Evolutionary conservation across 805 yeast species (phyloP), one percentile per base, ranked within the genome.

Genomic region (Wickerhamomyces mucosus): DNA sequence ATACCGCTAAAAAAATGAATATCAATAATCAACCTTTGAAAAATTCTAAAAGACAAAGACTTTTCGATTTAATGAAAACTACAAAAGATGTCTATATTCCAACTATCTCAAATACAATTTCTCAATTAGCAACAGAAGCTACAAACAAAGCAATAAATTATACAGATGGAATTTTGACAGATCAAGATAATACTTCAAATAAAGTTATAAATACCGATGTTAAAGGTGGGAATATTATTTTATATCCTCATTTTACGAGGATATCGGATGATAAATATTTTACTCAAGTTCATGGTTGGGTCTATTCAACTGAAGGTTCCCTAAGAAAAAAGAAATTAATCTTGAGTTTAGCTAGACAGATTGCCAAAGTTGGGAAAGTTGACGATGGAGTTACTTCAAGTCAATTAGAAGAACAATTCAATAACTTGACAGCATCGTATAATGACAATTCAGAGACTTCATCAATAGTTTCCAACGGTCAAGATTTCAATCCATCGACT

Each of bases 241-340:
- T 78, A 24, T 76, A 71, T 42, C 79, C 78, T 15, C 66, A 77
- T 4, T 78, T 66, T 50, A 63, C 75, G 0, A 55, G 71, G 6
- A 35, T 40, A 9, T 40, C 46, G 11, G 45, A 39, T 14, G 50
- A 45, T 9, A 53, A 50, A 12, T 72, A 61, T 40, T 68, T 69
- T 24, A 69, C 79, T 2, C 73, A 74, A 21, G 72, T 88, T 3
- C 65, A 82, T 27, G 95, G 96, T 6, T 72, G 81, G 69, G 65
- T 72, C 9, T 67, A 47, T 32, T 64, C 81, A 26, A 84, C 86
- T 0, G 94, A 94, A 1, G 60, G 68, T 7, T 69, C 75, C 63
- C 68, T 71, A 19, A 62, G 94, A 26, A 84, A 79, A 46, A 84
- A 85, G 53, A 60, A 77, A 36, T 51, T 88, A 27, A 61, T 88